phyloP scores from a whole-genome alignment of 768 basidiomycete species.

The Gyrodon lividus region DNA sequence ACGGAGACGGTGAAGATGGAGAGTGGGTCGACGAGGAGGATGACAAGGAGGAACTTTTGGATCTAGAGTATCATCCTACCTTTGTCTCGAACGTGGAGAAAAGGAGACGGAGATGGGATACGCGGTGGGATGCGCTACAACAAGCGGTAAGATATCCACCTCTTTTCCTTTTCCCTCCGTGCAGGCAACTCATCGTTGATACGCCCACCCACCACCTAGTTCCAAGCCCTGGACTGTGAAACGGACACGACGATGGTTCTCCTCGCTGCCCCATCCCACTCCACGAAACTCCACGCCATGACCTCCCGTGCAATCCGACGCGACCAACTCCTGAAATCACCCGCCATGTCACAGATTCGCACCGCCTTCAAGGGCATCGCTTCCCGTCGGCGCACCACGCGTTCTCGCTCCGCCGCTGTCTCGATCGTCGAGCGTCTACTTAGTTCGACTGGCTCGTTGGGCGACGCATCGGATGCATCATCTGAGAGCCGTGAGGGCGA shows the following conservation, averaged over 20 bases:
- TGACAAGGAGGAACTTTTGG: conserved; percentile 68
- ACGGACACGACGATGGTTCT: conserved; percentile 78
- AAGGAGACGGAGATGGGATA: conserved; percentile 69
- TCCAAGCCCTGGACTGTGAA: conserved; percentile 76
- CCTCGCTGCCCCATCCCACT: conserved; percentile 72
- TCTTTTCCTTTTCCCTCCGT: not conserved
- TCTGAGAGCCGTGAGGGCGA: conserved; percentile 60
- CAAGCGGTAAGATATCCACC: conserved; percentile 54
- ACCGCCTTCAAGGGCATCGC: conserved; percentile 60
- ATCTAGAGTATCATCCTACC: conserved; percentile 73
- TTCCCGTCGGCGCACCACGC: conserved; percentile 48
- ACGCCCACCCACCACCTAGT: conserved; percentile 39
- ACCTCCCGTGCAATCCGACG: conserved; percentile 71
- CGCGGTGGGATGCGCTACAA: conserved; percentile 70
- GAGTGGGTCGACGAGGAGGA: conserved; percentile 77
- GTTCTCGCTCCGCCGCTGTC: conserved; percentile 42
- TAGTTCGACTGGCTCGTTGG: conserved; percentile 38
- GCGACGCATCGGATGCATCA: conserved; percentile 56
- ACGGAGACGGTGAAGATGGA: conserved; percentile 35
- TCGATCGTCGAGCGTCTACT: conserved; percentile 49
- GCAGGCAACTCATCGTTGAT: conserved; percentile 1
- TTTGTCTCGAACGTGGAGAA: conserved; percentile 68
- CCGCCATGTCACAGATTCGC: conserved; percentile 53
- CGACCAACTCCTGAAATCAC: conserved; percentile 46
- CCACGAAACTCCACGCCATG: conserved; percentile 60